Base-by-base conservation (phyloP, 2,329 filamentous ascomycete species). In the Zymoseptoria ardabiliae region DNA sequence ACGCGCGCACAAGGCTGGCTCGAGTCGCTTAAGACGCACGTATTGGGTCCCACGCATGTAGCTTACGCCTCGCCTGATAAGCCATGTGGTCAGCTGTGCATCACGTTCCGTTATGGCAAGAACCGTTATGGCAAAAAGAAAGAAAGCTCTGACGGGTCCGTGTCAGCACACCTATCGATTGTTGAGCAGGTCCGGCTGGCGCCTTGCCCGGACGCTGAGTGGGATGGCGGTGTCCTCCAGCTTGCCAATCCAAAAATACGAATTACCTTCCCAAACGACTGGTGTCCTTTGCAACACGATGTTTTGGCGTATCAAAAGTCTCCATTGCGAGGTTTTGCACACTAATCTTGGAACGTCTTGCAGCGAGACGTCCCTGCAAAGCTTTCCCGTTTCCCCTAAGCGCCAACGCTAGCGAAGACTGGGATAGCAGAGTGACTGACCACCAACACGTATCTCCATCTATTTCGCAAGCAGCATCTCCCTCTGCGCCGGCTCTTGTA, bases 401-500 rank as follows among this genome's bases (percentile, higher is more conserved):
- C 51, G 51, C 51, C 51, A 53, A 25, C 51, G 51, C 51, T 53
- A 53, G 51, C 51, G 28, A 45, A n/a, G 13, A 17, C 35, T 17
- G 35, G 13, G 17, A 45, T n/a, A 17, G 2, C 4, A 45, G 35
- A 45, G 35, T 17, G 17, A 13, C 35, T 17, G 35, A 6, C 35
- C 17, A 41, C 13, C 35, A 17, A 25, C 25, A 53, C 17, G 21
- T 13, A n/a, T 21, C 20, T 20, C 19, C 7, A n/a, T 56, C 48
- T 63, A 71, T 59, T 66, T 65, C 51, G 69, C 70, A 35, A 69
- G 23, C 45, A 64, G 58, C 68, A 72, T 70, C 61, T 79, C 61
- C 59, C 76, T 75, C 67, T 82, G 79, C 65, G 78, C 77, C 52
- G 78, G 80, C 68, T 83, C 83, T 57, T 80, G 79, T 74, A 90